These are phyloP conservation scores for Cadophora luteo-olivacea DNA, from an alignment of 2,329 filamentous ascomycete species.

Conservation along the genomic window DNA sequence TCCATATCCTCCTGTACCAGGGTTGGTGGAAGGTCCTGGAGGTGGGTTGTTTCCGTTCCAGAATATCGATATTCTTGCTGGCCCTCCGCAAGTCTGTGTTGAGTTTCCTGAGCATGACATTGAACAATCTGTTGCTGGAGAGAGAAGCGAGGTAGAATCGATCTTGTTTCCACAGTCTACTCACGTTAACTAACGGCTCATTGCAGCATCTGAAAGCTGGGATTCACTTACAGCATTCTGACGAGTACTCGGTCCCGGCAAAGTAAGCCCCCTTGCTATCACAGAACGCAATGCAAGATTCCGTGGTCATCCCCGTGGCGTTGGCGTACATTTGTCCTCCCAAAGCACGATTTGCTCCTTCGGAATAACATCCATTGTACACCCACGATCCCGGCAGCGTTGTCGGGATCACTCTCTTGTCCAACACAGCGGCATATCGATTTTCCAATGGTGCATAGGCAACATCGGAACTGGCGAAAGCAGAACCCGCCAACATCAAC, in stretches of 20 bases:
- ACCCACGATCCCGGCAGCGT: constrained; percentile 35
- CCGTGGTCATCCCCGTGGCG: constrained; percentile 37
- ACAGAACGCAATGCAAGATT: constrained; percentile 41
- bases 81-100: constrained; percentile 45
- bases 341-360: constrained; percentile 34
- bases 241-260: constrained; percentile 41
- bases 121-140: constrained; percentile 33
- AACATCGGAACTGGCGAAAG: constrained; percentile 15
- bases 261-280: constrained; percentile 33
- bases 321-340: constrained; percentile 31
- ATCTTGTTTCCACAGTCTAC: constrained; percentile 35
- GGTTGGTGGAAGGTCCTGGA: constrained; percentile 34
- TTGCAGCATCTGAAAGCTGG: neutral
- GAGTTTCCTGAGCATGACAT: constrained; percentile 43
- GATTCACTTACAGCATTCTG: constrained; percentile 40
- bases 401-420: constrained; percentile 28
- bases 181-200: neutral
- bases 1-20: constrained; percentile 27
- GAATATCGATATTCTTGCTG: constrained; percentile 41
- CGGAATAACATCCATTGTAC: constrained; percentile 40
- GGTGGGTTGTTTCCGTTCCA: constrained; percentile 37
- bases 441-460: constrained; percentile 11
- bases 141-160: constrained; percentile 9
- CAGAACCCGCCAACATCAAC: constrained; percentile 20
- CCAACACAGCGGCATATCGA: constrained; percentile 16